phyloP scores from a whole-genome alignment of 129 eudicot genomes.

The Helianthus annuus region DNA sequence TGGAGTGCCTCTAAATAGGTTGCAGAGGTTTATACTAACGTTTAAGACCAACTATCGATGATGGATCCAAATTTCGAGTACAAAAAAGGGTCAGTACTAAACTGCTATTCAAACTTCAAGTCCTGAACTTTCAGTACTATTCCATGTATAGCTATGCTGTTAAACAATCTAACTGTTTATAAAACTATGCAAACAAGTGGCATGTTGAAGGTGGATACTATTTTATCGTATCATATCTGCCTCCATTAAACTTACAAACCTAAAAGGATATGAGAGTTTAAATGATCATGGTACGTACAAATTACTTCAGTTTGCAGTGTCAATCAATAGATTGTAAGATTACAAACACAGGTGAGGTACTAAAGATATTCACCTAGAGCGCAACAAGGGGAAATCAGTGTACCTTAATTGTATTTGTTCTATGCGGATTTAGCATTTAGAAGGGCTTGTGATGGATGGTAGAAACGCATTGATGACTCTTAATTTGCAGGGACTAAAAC shows the following conservation, averaged over 20 bases:
- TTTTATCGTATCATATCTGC: not conserved
- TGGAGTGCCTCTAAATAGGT: not conserved
- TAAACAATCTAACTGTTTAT: not conserved
- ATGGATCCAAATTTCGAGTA: not conserved
- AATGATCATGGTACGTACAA: slow-evolving; percentile 6
- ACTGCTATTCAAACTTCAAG: not conserved
- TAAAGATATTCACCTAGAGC: too few relatives aligned
- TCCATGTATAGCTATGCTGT: not conserved
- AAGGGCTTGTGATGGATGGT: slow-evolving; percentile 21
- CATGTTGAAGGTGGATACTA: slow-evolving; percentile 4
- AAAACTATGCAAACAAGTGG: slow-evolving; percentile 20
- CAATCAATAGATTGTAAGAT: not conserved
- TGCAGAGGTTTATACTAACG: not conserved
- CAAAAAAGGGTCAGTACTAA: not conserved
- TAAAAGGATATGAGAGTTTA: not conserved
- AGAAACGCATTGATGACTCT: slow-evolving; percentile 28
- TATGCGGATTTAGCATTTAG: not conserved
- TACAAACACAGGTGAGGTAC: not conserved
- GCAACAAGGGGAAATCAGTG: slow-evolving; percentile 1
- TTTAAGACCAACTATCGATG: not conserved
- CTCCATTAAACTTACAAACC: slow-evolving; percentile 13
- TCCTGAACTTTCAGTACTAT: not conserved
- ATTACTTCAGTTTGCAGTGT: not conserved
- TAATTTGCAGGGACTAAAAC: slow-evolving; percentile 16
- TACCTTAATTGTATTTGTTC: slow-evolving; percentile 28